Conservation (phyloP, 192 early-diverging fungal species). For the Coemansia sp. region DNA sequence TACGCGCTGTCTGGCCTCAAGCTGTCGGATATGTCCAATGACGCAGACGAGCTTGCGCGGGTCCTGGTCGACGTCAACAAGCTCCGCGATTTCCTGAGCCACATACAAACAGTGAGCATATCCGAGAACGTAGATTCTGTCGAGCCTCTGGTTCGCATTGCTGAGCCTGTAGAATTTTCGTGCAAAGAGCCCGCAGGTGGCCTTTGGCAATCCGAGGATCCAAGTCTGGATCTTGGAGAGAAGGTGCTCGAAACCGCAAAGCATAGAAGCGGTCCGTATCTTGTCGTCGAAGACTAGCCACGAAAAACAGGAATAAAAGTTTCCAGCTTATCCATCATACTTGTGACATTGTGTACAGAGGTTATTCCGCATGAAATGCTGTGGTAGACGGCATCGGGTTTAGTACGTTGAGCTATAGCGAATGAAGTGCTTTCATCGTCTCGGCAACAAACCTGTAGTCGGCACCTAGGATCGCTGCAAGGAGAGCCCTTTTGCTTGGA, state of each 20-base stretch:
- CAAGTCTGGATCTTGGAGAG: slow-evolving; percentile 10
- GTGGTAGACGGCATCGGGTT: no score
- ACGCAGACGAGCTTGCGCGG: slow-evolving; percentile 8
- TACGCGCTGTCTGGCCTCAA: slow-evolving; percentile 32
- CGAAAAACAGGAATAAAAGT: no score
- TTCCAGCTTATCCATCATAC: background rate
- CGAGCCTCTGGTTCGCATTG: slow-evolving; percentile 33
- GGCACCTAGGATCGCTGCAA: slow-evolving; percentile 16
- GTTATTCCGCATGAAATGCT: no score
- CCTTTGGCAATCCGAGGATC: slow-evolving; percentile 1
- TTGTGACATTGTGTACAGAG: no score
- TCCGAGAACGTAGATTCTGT: slow-evolving; percentile 25
- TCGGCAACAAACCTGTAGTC: slow-evolving; percentile 25
- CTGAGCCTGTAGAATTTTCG: slow-evolving; percentile 33
- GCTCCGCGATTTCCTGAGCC: slow-evolving; percentile 45
- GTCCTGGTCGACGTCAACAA: slow-evolving; percentile 26
- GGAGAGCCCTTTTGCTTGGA: slow-evolving; percentile 7
- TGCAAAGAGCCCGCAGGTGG: slow-evolving; percentile 8
- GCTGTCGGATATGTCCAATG: slow-evolving; percentile 13
- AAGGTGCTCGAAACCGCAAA: slow-evolving; percentile 15
- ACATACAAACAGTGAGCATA: slow-evolving; percentile 20
- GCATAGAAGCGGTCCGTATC: slow-evolving; percentile 24
- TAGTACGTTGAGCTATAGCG: background rate
- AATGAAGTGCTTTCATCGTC: slow-evolving; percentile 6
- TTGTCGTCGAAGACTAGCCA: slow-evolving; percentile 32